phyloP scores from a whole-genome alignment of 2,329 filamentous ascomycete species.

The Phyllosticta ampelicida region DNA sequence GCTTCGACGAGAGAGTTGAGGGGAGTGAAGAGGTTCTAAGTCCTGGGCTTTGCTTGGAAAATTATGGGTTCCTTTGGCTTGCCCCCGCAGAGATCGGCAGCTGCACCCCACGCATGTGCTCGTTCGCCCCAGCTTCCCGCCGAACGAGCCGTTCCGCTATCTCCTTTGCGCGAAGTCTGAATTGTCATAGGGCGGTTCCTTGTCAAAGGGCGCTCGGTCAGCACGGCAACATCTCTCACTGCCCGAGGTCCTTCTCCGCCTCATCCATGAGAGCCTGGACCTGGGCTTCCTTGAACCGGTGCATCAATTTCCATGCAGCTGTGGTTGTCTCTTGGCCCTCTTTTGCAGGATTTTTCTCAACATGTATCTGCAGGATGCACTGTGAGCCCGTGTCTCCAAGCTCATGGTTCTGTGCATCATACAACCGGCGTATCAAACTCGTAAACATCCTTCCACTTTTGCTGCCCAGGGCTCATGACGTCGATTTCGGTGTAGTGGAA shows the following conservation, averaged over 20 bases:
- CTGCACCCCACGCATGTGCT: constrained; percentile 1
- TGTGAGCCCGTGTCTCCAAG: not conserved
- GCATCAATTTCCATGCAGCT: constrained; percentile 63
- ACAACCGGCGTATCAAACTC: constrained; percentile 78
- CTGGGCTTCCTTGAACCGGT: constrained; percentile 58
- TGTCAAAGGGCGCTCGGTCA: constrained; percentile 3
- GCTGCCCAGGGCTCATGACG: constrained; percentile 52
- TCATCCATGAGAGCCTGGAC: constrained; percentile 59
- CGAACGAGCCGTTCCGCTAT: constrained; percentile 5
- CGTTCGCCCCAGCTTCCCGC: constrained; percentile 7
- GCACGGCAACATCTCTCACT: not conserved
- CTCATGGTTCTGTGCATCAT: constrained; percentile 16
- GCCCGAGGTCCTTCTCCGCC: constrained; percentile 17
- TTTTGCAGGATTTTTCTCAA: constrained; percentile 40
- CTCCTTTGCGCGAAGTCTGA: not conserved
- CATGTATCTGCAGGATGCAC: constrained; percentile 38
- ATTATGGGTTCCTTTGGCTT: not conserved
- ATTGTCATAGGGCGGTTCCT: no score
- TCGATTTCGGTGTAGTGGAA: constrained; percentile 62
- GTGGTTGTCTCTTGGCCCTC: constrained; percentile 40
- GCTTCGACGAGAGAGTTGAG: not conserved
- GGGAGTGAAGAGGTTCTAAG: not conserved
- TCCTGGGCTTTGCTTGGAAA: not conserved
- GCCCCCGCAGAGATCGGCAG: constrained; percentile 9
- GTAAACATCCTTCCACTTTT: constrained; percentile 61